Conservation (phyloP, 345 rosid genomes). For the Toxicodendron radicans region DNA sequence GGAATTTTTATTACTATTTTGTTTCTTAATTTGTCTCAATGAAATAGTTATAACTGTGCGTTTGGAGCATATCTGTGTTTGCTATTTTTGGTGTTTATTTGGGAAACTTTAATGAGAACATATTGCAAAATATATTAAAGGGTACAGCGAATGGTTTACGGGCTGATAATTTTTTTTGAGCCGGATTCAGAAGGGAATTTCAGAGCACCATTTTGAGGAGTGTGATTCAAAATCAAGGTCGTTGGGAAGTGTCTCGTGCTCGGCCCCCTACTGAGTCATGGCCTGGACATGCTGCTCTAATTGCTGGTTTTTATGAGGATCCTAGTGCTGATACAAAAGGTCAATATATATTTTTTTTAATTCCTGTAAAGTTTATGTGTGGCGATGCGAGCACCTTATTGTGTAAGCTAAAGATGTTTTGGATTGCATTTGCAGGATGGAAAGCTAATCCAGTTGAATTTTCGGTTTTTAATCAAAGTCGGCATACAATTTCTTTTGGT, state of each 20-base stretch:
- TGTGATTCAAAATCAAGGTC: slow-evolving; percentile 70
- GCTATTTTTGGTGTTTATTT: background rate
- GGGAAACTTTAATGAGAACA: background rate
- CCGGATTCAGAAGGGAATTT: slow-evolving; percentile 67
- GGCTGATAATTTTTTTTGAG: slow-evolving; percentile 95
- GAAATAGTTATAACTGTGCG: too few relatives aligned
- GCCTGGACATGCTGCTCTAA: slow-evolving; percentile 94
- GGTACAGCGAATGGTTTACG: slow-evolving; percentile 91
- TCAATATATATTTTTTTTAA: slow-evolving; percentile 17
- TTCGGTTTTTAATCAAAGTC: slow-evolving; percentile 85
- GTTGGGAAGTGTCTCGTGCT: slow-evolving; percentile 99
- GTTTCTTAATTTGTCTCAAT: background rate
- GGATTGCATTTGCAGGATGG: slow-evolving; percentile 68
- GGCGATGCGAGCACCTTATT: background rate
- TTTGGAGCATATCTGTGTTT: too few relatives aligned
- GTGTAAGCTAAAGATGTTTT: slow-evolving; percentile 10
- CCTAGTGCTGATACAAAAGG: slow-evolving; percentile 98
- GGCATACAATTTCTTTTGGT: slow-evolving; percentile 82
- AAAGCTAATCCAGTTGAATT: slow-evolving; percentile 98
- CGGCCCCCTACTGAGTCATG: slow-evolving; percentile 97
- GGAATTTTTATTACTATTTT: too few relatives aligned
- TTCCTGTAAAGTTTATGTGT: background rate
- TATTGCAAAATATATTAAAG: background rate
- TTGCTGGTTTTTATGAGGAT: slow-evolving; percentile 98
- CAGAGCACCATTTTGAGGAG: slow-evolving; percentile 92